Conservation (phyloP, 192 early-diverging fungal species). For the Backusella australiensis region DNA sequence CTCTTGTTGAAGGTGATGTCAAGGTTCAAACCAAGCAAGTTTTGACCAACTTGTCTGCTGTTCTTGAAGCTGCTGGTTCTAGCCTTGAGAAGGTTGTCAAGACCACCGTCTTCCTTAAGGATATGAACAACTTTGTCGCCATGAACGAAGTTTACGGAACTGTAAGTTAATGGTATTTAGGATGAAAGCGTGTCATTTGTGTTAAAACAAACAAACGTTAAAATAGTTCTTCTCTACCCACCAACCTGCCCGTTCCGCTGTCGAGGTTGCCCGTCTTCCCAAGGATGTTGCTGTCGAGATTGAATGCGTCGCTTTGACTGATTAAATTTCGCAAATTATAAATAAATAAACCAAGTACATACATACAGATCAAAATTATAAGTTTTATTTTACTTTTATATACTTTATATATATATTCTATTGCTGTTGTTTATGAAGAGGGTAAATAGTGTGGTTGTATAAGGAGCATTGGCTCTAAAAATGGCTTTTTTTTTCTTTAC, state of each 20-base stretch:
- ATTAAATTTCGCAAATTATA: slow-evolving; percentile 26
- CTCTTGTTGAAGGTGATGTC: slow-evolving; percentile 31
- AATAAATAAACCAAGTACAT: not conserved
- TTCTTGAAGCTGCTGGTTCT: slow-evolving; percentile 80
- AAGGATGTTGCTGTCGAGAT: slow-evolving; percentile 91
- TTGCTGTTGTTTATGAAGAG: not conserved
- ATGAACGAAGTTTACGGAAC: slow-evolving; percentile 91
- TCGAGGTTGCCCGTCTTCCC: slow-evolving; percentile 92
- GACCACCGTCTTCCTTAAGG: slow-evolving; percentile 93
- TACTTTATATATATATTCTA: not conserved
- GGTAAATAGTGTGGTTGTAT: not conserved
- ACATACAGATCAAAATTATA: not conserved
- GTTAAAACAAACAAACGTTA: not conserved
- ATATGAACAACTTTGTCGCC: slow-evolving; percentile 84
- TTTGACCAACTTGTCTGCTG: slow-evolving; percentile 80
- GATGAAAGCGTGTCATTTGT: not conserved
- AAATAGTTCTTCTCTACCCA: slow-evolving; percentile 56
- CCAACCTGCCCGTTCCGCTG: slow-evolving; percentile 71
- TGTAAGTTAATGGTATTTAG: slow-evolving; percentile 31
- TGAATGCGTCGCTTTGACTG: slow-evolving; percentile 81
- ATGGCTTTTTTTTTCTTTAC: slow-evolving; percentile 11
- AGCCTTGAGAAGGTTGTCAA: slow-evolving; percentile 87
- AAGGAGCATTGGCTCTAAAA: too few relatives aligned
- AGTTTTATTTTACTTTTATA: not conserved
- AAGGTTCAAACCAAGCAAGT: slow-evolving; percentile 51